Conservation (phyloP, 768 basidiomycete species). For the Tephrocybe sp. region DNA sequence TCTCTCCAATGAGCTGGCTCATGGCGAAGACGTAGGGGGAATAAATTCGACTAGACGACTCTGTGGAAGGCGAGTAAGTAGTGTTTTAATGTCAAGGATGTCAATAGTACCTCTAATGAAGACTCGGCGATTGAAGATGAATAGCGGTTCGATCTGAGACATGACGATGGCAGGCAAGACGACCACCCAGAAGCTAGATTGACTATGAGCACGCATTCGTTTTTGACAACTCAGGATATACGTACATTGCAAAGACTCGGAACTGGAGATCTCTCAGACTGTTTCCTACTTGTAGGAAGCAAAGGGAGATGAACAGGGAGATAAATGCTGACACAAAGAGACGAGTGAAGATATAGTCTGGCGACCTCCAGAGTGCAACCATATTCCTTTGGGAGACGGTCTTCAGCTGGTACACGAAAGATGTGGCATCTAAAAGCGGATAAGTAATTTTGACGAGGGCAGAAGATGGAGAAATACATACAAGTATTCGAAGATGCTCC, state of each 20-base stretch:
- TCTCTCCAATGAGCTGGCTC: constrained; percentile 78
- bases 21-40: constrained; percentile 84
- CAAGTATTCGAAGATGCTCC: constrained; percentile 47
- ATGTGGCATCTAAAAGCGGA: constrained; percentile 60
- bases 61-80: constrained; percentile 33
- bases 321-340: constrained; percentile 75
- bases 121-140: constrained; percentile 65
- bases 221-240: constrained; percentile 2
- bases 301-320: constrained; percentile 71
- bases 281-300: constrained; percentile 74
- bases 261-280: constrained; percentile 72
- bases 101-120: constrained; percentile 43
- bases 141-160: constrained; percentile 80
- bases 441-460: background rate
- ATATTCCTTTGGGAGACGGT: constrained; percentile 68
- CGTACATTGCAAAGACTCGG: constrained; percentile 76
- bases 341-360: constrained; percentile 84
- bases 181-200: constrained; percentile 59
- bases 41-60: constrained; percentile 84
- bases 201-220: background rate
- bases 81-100: too few species aligned
- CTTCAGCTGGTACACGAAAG: constrained; percentile 72
- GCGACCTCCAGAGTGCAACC: constrained; percentile 75
- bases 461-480: constrained; percentile 23
- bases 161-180: constrained; percentile 76